Evolutionary conservation across 306 rosid genomes (phyloP), one percentile per base, ranked within the genome.

Genomic region (Acmispon strigosus): DNA sequence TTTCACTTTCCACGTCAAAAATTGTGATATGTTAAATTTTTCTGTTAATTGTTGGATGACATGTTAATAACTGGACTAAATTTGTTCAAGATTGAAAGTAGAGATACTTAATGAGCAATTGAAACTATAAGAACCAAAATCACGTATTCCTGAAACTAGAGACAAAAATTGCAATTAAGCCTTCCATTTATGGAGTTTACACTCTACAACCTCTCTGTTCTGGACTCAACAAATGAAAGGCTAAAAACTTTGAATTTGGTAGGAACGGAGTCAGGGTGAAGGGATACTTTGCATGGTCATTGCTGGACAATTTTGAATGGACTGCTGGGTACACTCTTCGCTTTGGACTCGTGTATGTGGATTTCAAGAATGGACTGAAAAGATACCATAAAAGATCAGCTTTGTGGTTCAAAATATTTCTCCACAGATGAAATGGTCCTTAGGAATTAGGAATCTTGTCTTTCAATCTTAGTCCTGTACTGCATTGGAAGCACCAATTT

Each of bases 221-320:
- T 53, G 11, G 12, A 70, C 62, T 57, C 59, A 50, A 63, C 29
- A 15, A 16, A 47, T 14, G 15, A 13, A 69, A 67, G 10, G 37
- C 69, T 55, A 56, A 2, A 70, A 59, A 71, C 20, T 41, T 45
- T 47, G 63, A 22, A 60, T 47, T 61, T 76, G 72, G 51, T 15
- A 89, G 89, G 81, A 73, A 70, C 67, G 91, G 91, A 27, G 91
- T 78, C 42, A 82, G 83, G 32, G 89, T 86, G 78, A 88, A 80
- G 75, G 91, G 95, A 17, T 88, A 79, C 78, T 86, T 89, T 70
- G 78, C 88, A 34, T 89, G 92, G 96, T 86, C 92, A 36, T 75
- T 89, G 65, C 74, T 89, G 66, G 96, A 89, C 76, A 84, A 84
- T 51, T 89, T 80, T 8, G 89, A 89, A 70, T 88, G 88, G 94